These are phyloP conservation scores for Trichoderma atrobrunneum DNA, from an alignment of 2,329 filamentous ascomycete species.

Conservation along the genomic window DNA sequence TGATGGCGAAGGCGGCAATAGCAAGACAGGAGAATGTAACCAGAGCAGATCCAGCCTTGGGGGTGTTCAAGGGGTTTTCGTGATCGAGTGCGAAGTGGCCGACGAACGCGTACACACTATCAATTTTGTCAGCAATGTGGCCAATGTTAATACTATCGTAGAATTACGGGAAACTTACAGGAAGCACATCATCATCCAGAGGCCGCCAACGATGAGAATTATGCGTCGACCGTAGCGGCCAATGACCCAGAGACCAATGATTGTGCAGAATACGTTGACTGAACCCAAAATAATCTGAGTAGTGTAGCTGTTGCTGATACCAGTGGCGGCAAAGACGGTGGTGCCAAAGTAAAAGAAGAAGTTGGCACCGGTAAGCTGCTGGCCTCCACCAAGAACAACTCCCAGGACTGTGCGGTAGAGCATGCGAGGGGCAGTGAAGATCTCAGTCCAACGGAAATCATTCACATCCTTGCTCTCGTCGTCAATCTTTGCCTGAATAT, in stretches of 20 bases:
- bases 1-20: slow-evolving; percentile 12
- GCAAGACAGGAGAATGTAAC: slow-evolving; percentile 12
- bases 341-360: slow-evolving; percentile 18
- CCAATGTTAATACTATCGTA: not conserved
- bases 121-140: not conserved
- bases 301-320: slow-evolving; percentile 14
- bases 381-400: slow-evolving; percentile 3
- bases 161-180: not conserved
- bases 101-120: slow-evolving; percentile 11
- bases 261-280: slow-evolving; percentile 12
- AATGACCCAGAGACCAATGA: slow-evolving; percentile 9
- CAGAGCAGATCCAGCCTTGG: slow-evolving; percentile 11
- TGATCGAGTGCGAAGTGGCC: slow-evolving; percentile 12
- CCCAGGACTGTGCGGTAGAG: not conserved
- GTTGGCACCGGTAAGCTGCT: slow-evolving; percentile 13
- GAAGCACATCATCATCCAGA: slow-evolving; percentile 16
- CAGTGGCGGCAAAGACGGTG: slow-evolving; percentile 9
- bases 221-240: not conserved
- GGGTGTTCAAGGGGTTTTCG: slow-evolving; percentile 10
- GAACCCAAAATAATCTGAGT: slow-evolving; percentile 14
- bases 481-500: slow-evolving; percentile 11
- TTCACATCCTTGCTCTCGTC: not conserved
- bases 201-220: not conserved
- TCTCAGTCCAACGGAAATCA: slow-evolving; percentile 1
- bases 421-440: slow-evolving; percentile 12